A percentile compares a stretch with the other conserved stretches of the same genome.
These are phyloP conservation scores for Arabidopsis suecica DNA, from an alignment of 345 rosid genomes.

Conservation along the genomic window DNA sequence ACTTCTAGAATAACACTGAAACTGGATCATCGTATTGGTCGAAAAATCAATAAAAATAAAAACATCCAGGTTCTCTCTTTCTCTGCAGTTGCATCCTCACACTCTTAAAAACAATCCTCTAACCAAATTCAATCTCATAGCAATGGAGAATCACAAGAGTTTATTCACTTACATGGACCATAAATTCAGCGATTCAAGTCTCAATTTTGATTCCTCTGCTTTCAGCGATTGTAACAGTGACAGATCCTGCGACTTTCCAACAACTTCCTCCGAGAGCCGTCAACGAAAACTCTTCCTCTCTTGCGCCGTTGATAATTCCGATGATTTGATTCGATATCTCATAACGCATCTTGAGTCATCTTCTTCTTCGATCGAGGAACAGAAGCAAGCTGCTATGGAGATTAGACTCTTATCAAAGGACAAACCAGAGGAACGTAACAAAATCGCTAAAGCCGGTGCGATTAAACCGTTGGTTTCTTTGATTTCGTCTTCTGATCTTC, in stretches of 20 bases:
- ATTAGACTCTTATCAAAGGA: constrained; percentile 86
- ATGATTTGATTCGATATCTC: constrained; percentile 67
- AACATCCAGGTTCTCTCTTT: background rate
- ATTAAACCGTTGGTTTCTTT: constrained; percentile 71
- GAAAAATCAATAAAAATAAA: background rate
- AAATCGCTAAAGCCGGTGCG: constrained; percentile 84
- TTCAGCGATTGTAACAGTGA: constrained; percentile 94
- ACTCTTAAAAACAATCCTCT: background rate
- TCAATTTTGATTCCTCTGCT: constrained; percentile 58
- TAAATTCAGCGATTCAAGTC: constrained; percentile 42
- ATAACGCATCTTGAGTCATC: constrained; percentile 60
- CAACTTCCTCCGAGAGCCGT: constrained; percentile 62
- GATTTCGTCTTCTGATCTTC: constrained; percentile 67
- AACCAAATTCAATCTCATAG: background rate
- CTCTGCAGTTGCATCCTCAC: background rate
- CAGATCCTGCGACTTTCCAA: constrained; percentile 72
- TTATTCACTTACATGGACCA: constrained; percentile 49
- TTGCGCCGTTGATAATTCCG: constrained; percentile 58
- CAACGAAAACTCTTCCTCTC: constrained; percentile 50
- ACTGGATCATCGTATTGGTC: background rate
- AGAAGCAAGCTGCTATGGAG: constrained; percentile 96
- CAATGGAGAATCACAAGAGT: constrained; percentile 43
- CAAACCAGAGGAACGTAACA: constrained; percentile 79
- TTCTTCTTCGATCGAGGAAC: constrained; percentile 74
- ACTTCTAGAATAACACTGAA: background rate